Percentiles rank a stretch among this genome's conserved stretches.
Conservation (phyloP, 306 rosid genomes). For the Pachyrhizus erosus region DNA sequence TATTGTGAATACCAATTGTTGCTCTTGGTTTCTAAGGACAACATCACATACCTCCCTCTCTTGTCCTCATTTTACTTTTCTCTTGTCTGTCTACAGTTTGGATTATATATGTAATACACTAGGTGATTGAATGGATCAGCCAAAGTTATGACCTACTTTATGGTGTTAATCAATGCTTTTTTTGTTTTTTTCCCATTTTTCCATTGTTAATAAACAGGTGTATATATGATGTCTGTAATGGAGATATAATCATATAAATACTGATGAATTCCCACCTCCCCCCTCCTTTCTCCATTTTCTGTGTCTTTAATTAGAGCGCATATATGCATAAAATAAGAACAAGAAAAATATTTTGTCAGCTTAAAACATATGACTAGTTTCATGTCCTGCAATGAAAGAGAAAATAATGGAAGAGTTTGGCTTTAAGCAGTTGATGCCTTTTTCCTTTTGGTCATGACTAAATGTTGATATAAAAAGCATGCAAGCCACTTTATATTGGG, state of each 20-base stretch:
- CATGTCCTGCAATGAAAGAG: slow-evolving; percentile 4
- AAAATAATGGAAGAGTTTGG: neutral
- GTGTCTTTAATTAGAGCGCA: neutral
- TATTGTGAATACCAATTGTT: neutral
- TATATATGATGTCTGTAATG: neutral
- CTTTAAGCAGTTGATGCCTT: neutral
- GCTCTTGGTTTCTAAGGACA: neutral
- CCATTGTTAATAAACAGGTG: slow-evolving; percentile 22
- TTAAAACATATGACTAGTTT: neutral
- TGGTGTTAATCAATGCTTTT: slow-evolving; percentile 32
- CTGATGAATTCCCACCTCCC: neutral
- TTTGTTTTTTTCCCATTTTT: neutral
- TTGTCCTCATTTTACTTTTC: neutral
- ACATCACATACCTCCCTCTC: neutral
- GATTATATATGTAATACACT: slow-evolving; percentile 32
- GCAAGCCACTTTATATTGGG: neutral
- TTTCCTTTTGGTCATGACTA: slow-evolving; percentile 3
- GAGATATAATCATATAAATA: neutral
- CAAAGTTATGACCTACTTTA: slow-evolving; percentile 30
- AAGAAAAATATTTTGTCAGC: neutral
- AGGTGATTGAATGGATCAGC: slow-evolving; percentile 41
- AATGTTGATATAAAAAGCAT: slow-evolving; percentile 11
- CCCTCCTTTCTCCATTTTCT: neutral
- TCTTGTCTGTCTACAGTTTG: slow-evolving; percentile 8
- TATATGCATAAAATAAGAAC: neutral